Conservation (phyloP, 306 rosid species). For the Prunus mira region DNA sequence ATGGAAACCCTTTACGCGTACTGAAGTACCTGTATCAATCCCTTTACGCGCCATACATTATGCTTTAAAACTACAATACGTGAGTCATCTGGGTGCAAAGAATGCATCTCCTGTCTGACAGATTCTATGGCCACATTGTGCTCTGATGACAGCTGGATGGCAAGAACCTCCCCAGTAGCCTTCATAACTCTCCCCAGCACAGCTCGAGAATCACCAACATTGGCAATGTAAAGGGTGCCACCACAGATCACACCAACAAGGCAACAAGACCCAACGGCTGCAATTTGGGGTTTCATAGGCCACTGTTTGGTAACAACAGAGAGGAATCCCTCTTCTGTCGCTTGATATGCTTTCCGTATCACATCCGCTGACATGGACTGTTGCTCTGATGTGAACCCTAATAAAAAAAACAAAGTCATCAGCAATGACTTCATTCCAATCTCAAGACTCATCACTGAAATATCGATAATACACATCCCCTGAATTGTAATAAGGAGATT, state of each 20-base stretch:
- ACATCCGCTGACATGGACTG: slow-evolving; percentile 82
- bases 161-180: slow-evolving; percentile 81
- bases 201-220: slow-evolving; percentile 95
- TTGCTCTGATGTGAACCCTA: slow-evolving; percentile 82
- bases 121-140: slow-evolving; percentile 85
- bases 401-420: not conserved
- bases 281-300: slow-evolving; percentile 83
- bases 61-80: slow-evolving; percentile 83
- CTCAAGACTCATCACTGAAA: not conserved
- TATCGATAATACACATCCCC: slow-evolving; percentile 2
- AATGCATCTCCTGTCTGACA: slow-evolving; percentile 89
- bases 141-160: slow-evolving; percentile 80
- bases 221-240: slow-evolving; percentile 75
- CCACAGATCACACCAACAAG: slow-evolving; percentile 79
- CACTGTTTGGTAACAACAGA: slow-evolving; percentile 76
- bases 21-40: slow-evolving; percentile 74
- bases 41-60: slow-evolving; percentile 98
- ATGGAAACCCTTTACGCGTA: not conserved
- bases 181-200: slow-evolving; percentile 75
- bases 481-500: not conserved
- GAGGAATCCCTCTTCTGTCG: slow-evolving; percentile 88
- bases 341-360: slow-evolving; percentile 87
- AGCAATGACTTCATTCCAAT: slow-evolving; percentile 7
- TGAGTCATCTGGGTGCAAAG: slow-evolving; percentile 84
- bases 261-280: slow-evolving; percentile 97